These are phyloP conservation scores for Puccinia triticina DNA, from an alignment of 1,284 basidiomycete genomes.

Conservation along the genomic window DNA sequence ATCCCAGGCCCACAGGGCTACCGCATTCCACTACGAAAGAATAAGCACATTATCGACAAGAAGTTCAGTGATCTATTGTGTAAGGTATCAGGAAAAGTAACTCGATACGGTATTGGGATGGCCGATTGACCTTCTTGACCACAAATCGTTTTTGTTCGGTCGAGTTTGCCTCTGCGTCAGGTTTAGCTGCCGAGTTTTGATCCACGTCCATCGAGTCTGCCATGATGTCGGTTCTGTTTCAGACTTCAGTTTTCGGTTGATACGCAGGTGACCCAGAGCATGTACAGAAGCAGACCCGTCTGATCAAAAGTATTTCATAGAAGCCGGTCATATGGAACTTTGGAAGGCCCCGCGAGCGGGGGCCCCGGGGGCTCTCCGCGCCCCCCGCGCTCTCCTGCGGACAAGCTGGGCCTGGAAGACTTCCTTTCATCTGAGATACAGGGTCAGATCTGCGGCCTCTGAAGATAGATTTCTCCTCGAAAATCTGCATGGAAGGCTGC, in stretches of 20 bases:
- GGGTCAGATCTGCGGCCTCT: no score
- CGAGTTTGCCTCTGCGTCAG: background rate
- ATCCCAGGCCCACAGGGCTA: constrained; percentile 52
- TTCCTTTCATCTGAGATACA: no score
- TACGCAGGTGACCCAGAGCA: background rate
- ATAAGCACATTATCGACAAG: background rate
- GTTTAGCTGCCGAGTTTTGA: constrained; percentile 13
- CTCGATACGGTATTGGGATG: no score
- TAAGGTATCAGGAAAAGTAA: background rate
- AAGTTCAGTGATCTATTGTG: background rate
- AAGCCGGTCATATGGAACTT: no score
- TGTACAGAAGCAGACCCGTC: background rate
- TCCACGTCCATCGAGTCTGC: constrained; percentile 46
- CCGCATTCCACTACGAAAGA: constrained; percentile 48
- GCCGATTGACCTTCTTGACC: constrained; percentile 44
- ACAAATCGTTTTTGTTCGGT: constrained; percentile 44
- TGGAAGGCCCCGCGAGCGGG: no score
- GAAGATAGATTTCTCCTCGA: no score
- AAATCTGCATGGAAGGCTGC: no score
- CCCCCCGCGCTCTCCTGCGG: no score
- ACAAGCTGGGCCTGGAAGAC: no score
- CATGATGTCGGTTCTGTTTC: constrained; percentile 10
- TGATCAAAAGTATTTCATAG: no score
- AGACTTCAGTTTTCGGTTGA: no score
- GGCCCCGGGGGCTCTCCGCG: no score